Percentiles rank a stretch among this genome's conserved stretches.
These are phyloP conservation scores for Arthrobotrys iridis DNA, from an alignment of 2,329 filamentous ascomycete species.

Conservation along the genomic window DNA sequence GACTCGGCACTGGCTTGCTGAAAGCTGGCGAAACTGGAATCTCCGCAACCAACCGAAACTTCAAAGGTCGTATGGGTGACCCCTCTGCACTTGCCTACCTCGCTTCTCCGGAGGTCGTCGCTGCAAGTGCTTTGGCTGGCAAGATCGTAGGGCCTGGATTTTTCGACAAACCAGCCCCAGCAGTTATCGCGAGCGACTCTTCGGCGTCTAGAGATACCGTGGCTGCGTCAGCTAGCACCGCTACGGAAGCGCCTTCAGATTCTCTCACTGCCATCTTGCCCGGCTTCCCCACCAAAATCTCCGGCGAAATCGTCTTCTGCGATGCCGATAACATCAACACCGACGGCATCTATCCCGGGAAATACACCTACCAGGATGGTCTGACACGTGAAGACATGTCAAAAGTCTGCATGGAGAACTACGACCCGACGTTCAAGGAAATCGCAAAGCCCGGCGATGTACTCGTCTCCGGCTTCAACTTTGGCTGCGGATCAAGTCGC, in stretches of 20 bases:
- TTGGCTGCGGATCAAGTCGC: conserved; percentile 81
- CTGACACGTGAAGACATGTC: conserved; percentile 82
- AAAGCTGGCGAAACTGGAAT: conserved; percentile 89
- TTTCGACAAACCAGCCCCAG: conserved; percentile 74
- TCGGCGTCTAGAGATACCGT: conserved; percentile 55
- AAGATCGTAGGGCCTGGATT: conserved; percentile 79
- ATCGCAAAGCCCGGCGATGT: conserved; percentile 78
- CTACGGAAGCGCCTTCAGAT: conserved; percentile 60
- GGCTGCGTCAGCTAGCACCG: conserved; percentile 34
- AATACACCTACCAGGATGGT: conserved; percentile 91
- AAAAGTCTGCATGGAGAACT: conserved; percentile 91
- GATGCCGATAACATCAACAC: conserved; percentile 90
- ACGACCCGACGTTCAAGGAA: conserved; percentile 76
- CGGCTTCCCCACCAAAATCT: conserved; percentile 84
- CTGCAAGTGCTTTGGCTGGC: conserved; percentile 81
- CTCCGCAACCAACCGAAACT: conserved; percentile 84
- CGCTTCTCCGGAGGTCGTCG: conserved; percentile 88
- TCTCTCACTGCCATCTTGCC: conserved; percentile 76
- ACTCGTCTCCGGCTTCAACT: conserved; percentile 86
- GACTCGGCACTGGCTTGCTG: conserved; percentile 79
- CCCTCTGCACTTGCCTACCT: conserved; percentile 84
- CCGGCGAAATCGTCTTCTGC: conserved; percentile 87
- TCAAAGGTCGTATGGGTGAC: conserved; percentile 88
- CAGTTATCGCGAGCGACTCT: conserved; percentile 59
- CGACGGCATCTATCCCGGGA: conserved; percentile 89